Evolutionary conservation across 768 basidiomycete species (phyloP).

Genomic region (Strobilomyces echinocephalus): DNA sequence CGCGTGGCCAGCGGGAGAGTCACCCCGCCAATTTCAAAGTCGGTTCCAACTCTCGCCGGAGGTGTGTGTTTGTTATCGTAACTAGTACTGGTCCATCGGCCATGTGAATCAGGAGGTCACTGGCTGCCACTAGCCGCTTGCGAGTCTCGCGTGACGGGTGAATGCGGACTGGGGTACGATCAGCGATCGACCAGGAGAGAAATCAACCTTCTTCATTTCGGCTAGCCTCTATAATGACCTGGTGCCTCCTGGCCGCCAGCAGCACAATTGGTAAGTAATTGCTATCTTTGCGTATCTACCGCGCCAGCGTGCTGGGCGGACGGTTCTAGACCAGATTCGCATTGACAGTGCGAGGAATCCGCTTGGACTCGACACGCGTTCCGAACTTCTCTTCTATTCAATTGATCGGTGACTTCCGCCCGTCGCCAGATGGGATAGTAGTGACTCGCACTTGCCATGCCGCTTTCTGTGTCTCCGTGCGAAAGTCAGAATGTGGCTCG

Average conservation of each 20-base stretch:
- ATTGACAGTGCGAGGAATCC: background rate
- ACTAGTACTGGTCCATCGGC: background rate
- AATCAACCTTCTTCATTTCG: conserved; percentile 25
- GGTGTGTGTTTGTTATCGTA: background rate
- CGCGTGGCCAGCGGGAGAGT: background rate
- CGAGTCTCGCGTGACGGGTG: background rate
- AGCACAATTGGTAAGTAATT: background rate
- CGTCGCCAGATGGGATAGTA: background rate
- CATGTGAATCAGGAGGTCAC: background rate
- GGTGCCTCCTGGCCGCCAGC: conserved; percentile 5
- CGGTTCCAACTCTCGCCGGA: conserved; percentile 2
- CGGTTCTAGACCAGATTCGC: conserved; percentile 17
- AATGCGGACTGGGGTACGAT: conserved; percentile 14
- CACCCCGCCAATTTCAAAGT: conserved; percentile 4
- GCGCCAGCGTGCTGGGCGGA: background rate
- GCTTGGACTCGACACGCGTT: background rate
- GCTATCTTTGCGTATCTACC: background rate
- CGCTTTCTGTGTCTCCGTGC: background rate
- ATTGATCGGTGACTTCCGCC: background rate
- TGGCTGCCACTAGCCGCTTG: background rate
- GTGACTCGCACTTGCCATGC: background rate
- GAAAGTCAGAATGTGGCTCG: background rate
- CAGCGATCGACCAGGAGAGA: conserved; percentile 24
- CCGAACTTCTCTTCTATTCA: conserved; percentile 7
- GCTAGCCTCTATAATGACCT: conserved; percentile 18